Evolutionary conservation across 495 filamentous ascomycete species (phyloP), one percentile per base, ranked within the genome.

Genomic region (Hypoxylon fragiforme): DNA sequence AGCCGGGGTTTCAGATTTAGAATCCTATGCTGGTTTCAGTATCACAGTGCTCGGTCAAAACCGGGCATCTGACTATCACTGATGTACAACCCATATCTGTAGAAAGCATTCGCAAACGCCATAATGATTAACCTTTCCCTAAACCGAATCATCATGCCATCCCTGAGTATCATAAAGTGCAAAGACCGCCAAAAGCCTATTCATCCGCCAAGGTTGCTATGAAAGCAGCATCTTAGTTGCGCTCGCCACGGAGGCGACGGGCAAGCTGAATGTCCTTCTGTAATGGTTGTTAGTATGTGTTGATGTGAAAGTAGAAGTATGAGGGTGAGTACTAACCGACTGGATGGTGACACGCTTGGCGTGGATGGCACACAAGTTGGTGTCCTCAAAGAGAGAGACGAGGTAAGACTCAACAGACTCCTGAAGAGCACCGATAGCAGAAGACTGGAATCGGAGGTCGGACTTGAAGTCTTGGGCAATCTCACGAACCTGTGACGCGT

Each of bases 391-490:
- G 70, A 99, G 91, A 41, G 91, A 96, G 86, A 99, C 94, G 78
- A 99, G 91, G 85, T 99, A 99, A 54, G 94, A 95, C 87, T 99
- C 94, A 70, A 97, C 95, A 73, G 94, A 97, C 85, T 99, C 94
- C 82, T 99, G 94, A 62, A 99, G 92, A 73, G 94, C 94, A 78
- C 95, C 95, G 80, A 99, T 97, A 82, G 94, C 94, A 13, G 94
- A 99, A 51, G 89, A 95, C 85, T 99, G 94, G 89, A 99, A 99
- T 78, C 94, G 92, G 63, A 99, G 90, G 68, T 99, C 94, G 68
- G 87, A 92, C 87, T 99, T 99, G 91, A 97, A 99, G 81, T 99
- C 94, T 77, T 99, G 94, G 41, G 94, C 94, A 67, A 99, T 99
- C 79, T 99, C 94, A 88, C 94, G 94, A 58, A 99, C 76, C 76